These are phyloP conservation scores for Harrya chromipes DNA, from an alignment of 768 basidiomycete species.

Conservation along the genomic window DNA sequence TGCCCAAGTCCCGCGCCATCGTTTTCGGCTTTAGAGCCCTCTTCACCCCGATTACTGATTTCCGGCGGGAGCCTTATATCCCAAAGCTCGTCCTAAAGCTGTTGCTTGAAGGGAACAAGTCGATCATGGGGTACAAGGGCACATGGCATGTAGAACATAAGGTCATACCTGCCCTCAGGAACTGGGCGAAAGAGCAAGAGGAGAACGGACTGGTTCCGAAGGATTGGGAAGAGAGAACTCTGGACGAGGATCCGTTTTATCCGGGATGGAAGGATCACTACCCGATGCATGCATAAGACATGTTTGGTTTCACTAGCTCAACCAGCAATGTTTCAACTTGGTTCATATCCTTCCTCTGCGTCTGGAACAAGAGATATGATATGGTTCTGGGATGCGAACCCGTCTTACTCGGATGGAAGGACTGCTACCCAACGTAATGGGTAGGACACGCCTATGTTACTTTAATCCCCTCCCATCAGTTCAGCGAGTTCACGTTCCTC, in stretches of 20 bases:
- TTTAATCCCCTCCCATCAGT: slow-evolving; percentile 47
- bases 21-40: slow-evolving; percentile 54
- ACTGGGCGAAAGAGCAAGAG: slow-evolving; percentile 50
- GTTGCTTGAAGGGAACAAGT: slow-evolving; percentile 37
- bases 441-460: slow-evolving; percentile 3
- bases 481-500: slow-evolving; percentile 90
- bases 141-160: slow-evolving; percentile 41
- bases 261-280: slow-evolving; percentile 42
- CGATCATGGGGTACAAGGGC: slow-evolving; percentile 44
- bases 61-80: slow-evolving; percentile 46
- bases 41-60: slow-evolving; percentile 46
- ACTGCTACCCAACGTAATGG: slow-evolving; percentile 16
- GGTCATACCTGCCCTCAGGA: slow-evolving; percentile 42
- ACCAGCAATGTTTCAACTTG: too few species aligned
- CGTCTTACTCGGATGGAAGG: slow-evolving; percentile 38
- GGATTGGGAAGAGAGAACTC: slow-evolving; percentile 47
- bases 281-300: slow-evolving; percentile 11
- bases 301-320: too few species aligned
- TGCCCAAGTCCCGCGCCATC: slow-evolving; percentile 46
- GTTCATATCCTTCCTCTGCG: too few species aligned
- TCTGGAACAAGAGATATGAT: too few species aligned
- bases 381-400: too few species aligned
- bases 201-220: slow-evolving; percentile 42
- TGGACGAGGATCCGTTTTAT: slow-evolving; percentile 51
- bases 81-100: slow-evolving; percentile 45